These are phyloP conservation scores for Apiospora sp. DNA, from an alignment of 2,329 filamentous ascomycete genomes.

Conservation along the genomic window DNA sequence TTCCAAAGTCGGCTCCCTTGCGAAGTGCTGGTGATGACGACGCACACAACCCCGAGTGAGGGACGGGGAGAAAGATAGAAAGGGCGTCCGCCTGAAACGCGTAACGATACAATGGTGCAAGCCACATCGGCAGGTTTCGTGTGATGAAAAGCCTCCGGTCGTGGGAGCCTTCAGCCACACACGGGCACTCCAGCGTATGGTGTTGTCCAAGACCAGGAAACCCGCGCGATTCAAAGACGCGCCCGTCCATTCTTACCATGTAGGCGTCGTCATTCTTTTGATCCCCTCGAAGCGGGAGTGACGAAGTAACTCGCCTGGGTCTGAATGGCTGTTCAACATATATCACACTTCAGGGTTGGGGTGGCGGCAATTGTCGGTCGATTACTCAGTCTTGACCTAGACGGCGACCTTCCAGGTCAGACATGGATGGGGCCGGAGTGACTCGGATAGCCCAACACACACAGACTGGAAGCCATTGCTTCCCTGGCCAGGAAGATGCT, in stretches of 20 bases:
- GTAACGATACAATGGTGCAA: neutral
- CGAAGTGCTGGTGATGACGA: neutral
- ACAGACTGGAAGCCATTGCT: neutral
- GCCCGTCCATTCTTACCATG: too few species aligned
- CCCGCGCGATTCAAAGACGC: neutral
- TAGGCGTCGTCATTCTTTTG: too few species aligned
- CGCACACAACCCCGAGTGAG: neutral
- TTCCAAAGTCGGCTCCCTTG: neutral
- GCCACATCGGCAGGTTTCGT: conserved; percentile 3
- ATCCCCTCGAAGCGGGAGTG: neutral
- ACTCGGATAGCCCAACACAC: neutral
- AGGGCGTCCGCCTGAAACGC: neutral
- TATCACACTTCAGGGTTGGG: neutral
- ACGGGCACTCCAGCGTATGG: neutral
- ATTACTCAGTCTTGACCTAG: neutral
- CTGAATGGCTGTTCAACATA: neutral
- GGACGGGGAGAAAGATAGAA: neutral
- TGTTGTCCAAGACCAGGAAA: neutral
- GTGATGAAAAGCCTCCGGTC: neutral
- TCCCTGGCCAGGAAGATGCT: too few species aligned
- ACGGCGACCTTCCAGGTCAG: neutral
- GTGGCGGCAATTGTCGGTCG: neutral
- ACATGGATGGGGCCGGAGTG: neutral
- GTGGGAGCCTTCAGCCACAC: neutral
- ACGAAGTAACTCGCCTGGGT: neutral